Percentiles rank a stretch among this genome's conserved stretches.
Evolutionary conservation across 2,329 filamentous ascomycete genomes (phyloP).

Genomic region (Acarospora socialis): DNA sequence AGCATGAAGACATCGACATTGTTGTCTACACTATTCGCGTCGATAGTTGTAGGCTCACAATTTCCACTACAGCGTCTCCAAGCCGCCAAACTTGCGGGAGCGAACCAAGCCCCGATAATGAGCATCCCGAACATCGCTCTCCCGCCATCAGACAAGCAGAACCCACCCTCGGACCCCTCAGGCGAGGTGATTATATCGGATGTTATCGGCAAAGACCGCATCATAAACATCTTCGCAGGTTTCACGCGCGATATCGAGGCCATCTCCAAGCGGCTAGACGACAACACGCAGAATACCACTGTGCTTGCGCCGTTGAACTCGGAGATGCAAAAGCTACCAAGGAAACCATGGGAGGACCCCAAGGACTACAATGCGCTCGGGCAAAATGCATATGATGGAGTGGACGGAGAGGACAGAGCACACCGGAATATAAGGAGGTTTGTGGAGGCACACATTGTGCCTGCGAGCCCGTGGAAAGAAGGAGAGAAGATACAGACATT

Average conservation of each 20-base stretch:
- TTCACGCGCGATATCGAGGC: constrained; percentile 61
- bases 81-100: too few relatives aligned
- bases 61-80: background rate
- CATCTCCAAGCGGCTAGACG: constrained; percentile 55
- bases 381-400: constrained; percentile 58
- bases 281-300: constrained; percentile 56
- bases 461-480: constrained; percentile 60
- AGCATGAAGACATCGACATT: too few relatives aligned
- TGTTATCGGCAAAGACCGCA: constrained; percentile 63
- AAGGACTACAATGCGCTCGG: constrained; percentile 57
- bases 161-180: constrained; percentile 15
- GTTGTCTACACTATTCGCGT: too few relatives aligned
- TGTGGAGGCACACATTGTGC: constrained; percentile 73
- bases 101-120: constrained; percentile 13
- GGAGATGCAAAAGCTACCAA: constrained; percentile 60
- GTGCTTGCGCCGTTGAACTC: constrained; percentile 79
- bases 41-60: too few relatives aligned
- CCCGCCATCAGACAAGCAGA: constrained; percentile 4
- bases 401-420: constrained; percentile 61
- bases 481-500: constrained; percentile 52
- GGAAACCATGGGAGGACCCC: constrained; percentile 60
- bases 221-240: constrained; percentile 71
- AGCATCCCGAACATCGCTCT: constrained; percentile 11
- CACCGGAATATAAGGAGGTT: constrained; percentile 63
- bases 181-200: constrained; percentile 60